Base-by-base conservation (phyloP, 352 stramenopile species). In the Halophytophthora polymorphica region DNA sequence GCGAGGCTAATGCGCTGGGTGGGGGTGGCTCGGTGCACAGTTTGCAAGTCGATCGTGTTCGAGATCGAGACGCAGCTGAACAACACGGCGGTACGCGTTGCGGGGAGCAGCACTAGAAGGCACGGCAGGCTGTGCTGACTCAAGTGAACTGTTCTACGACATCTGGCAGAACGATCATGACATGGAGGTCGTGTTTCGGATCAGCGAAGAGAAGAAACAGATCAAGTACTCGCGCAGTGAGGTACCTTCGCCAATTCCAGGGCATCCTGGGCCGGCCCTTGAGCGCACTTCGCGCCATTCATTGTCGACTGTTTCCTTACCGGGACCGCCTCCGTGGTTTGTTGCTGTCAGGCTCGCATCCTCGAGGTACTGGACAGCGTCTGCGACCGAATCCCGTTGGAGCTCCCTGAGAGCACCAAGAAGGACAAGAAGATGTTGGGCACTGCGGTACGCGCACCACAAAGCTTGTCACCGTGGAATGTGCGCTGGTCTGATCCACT, bases 201-300 rank as follows among this genome's bases (percentile, higher is more conserved):
- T 93, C 60, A 93, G 83, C 38, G 83, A 93, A 59, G 77, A 90
- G 66, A 93, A 93, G 64, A 90, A 90, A 57, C 80, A 86, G 45
- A 77, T 93, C 53, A 86, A 80, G 56, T 93, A 80, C 48, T 88
- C 83, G 11, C 83, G 80, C 37, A 93, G 83, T 31, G 83, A 93
- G 61, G 80, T 85, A 12, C 10, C 44, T 49, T 8, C 25, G 8
- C 8, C 25, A 8, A 4, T 31, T 31, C 8, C 25, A 31, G 8
- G 25, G 8, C 25, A 31, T 31, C 4, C 12, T 14, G 34, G 35
- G 7, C 14, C 50, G 29, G 17, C 14, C 6, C 25, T 31, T 31
- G 25, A 8, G 25, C 25, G 8, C 4, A 31, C 25, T 34, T 13
- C 49, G n/a, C 1, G 29, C 29, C 34, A 31, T 23, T 17, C 14